Conservation (phyloP, 2,329 filamentous ascomycete species). For the Aspergillus texensis region DNA sequence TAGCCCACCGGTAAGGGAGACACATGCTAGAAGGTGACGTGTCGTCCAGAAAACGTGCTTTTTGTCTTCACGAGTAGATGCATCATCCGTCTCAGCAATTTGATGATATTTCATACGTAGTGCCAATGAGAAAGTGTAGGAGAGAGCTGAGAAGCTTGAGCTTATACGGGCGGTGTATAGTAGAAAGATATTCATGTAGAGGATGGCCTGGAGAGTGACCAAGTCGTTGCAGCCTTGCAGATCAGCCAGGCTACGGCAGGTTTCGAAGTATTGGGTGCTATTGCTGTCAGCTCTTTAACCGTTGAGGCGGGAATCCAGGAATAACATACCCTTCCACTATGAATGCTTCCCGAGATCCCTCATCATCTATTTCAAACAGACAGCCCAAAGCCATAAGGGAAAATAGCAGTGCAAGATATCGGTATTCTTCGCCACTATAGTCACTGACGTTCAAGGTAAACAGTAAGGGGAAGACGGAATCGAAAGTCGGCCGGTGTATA, state of each 20-base stretch:
- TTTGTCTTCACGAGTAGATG: constrained; percentile 1
- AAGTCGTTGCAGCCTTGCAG: constrained; percentile 12
- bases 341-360: neutral
- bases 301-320: neutral
- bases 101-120: constrained; percentile 17
- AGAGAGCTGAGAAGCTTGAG: constrained; percentile 13
- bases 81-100: neutral
- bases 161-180: constrained; percentile 8
- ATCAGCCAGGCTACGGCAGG: constrained; percentile 8
- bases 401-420: constrained; percentile 11
- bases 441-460: constrained; percentile 11
- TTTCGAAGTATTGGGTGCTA: constrained; percentile 12
- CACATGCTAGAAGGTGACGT: constrained; percentile 7
- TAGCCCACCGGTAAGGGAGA: constrained; percentile 10
- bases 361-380: neutral
- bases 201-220: constrained; percentile 15
- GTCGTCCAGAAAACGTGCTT: constrained; percentile 14
- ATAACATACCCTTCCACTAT: constrained; percentile 4
- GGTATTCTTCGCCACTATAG: constrained; percentile 9
- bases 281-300: neutral
- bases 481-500: constrained; percentile 12
- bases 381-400: constrained; percentile 14
- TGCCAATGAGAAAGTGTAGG: constrained; percentile 11
- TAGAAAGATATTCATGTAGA: constrained; percentile 17
- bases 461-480: constrained; percentile 10